Evolutionary conservation across 2,329 filamentous ascomycete genomes (phyloP).

Genomic region (Fusarium praegraminearum): DNA sequence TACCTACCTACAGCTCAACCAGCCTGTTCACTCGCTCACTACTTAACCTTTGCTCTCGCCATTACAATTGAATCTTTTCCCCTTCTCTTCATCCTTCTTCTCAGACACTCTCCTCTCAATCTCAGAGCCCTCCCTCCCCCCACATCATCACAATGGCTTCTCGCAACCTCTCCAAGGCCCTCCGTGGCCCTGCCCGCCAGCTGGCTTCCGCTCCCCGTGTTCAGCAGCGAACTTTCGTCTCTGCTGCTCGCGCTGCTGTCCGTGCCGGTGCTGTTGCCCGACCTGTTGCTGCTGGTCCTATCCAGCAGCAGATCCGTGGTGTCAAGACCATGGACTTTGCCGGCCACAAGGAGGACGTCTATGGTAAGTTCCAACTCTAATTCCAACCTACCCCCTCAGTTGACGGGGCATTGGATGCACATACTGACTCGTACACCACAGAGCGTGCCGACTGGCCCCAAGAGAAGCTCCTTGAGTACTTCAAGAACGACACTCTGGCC

Average conservation of each 20-base stretch:
- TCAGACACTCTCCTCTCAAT: conserved; percentile 45
- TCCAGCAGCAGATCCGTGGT: conserved; percentile 83
- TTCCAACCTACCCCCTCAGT: conserved; percentile 7
- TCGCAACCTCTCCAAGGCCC: conserved; percentile 76
- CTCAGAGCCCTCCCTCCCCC: conserved; percentile 34
- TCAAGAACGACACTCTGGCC: conserved; percentile 99
- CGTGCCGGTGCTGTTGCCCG: conserved; percentile 66
- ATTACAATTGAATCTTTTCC: conserved; percentile 25
- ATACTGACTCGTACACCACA: conserved; percentile 56
- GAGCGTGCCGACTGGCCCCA: conserved; percentile 98
- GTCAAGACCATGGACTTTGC: conserved; percentile 99
- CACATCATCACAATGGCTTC: conserved; percentile 76
- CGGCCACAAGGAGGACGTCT: conserved; percentile 93
- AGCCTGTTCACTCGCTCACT: conserved; percentile 39
- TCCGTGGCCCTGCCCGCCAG: conserved; percentile 74
- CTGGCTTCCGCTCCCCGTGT: conserved; percentile 66
- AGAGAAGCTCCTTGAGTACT: conserved; percentile 99
- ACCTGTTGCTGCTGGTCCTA: conserved; percentile 61
- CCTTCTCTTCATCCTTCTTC: conserved; percentile 46
- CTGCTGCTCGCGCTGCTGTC: conserved; percentile 68
- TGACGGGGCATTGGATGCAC: neutral
- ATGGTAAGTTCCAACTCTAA: conserved; percentile 68
- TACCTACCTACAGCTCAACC: conserved; percentile 13
- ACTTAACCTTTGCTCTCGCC: conserved; percentile 46
- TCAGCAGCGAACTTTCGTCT: conserved; percentile 73